Conservation (phyloP, 805 yeast species). For the Hanseniaspora valbyensis region DNA sequence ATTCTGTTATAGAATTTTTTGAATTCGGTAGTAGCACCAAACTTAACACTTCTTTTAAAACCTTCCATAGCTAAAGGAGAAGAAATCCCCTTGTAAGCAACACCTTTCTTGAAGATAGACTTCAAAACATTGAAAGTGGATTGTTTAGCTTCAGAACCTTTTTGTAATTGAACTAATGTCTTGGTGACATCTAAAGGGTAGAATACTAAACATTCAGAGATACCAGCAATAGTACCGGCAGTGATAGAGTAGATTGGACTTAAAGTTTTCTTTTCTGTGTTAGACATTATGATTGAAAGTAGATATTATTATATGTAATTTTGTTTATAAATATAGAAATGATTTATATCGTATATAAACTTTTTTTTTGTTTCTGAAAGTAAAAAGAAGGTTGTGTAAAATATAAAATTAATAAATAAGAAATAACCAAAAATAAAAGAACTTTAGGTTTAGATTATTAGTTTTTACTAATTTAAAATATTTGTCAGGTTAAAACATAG, state of each 20-base stretch:
- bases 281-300: not conserved
- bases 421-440: too few relatives aligned
- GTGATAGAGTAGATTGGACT: constrained; percentile 87
- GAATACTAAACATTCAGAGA: constrained; percentile 89
- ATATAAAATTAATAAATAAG: too few relatives aligned
- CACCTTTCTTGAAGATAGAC: constrained; percentile 79
- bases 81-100: constrained; percentile 83
- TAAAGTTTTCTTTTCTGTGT: constrained; percentile 34
- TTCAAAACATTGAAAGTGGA: constrained; percentile 31
- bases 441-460: too few relatives aligned
- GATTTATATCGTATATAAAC: too few relatives aligned
- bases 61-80: constrained; percentile 99
- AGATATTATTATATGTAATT: constrained; percentile 17
- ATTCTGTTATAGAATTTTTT: constrained; percentile 53
- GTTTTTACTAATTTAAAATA: too few relatives aligned
- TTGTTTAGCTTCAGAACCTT: constrained; percentile 23
- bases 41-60: constrained; percentile 96
- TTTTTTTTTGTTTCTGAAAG: too few relatives aligned
- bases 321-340: too few relatives aligned
- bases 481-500: too few relatives aligned
- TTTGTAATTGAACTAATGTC: constrained; percentile 88
- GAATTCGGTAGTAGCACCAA: constrained; percentile 97
- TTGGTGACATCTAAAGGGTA: constrained; percentile 95
- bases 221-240: constrained; percentile 94
- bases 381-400: too few relatives aligned